Percentiles rank a stretch among this genome's conserved stretches.
phyloP scores from a whole-genome alignment of 495 filamentous ascomycete genomes.

The Lentithecium fluviatile region DNA sequence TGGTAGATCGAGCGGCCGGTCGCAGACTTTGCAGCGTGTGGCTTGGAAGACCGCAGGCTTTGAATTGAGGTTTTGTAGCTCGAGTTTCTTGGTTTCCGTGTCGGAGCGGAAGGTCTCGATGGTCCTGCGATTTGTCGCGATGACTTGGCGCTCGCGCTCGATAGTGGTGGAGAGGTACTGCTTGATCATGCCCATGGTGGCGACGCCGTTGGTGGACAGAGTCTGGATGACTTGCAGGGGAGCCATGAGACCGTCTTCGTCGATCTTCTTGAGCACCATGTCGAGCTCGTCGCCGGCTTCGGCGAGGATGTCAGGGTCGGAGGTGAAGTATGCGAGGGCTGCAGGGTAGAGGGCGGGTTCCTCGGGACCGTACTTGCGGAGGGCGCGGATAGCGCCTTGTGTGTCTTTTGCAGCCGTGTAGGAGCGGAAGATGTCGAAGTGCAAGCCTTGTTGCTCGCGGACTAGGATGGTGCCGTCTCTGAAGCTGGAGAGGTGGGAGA shows the following conservation, averaged over 20 bases:
- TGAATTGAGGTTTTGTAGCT: constrained; percentile 69
- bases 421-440: constrained; percentile 94
- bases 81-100: constrained; percentile 72
- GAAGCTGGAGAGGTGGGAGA: constrained; percentile 91
- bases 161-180: constrained; percentile 86
- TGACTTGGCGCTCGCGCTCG: constrained; percentile 81
- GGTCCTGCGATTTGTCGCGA: constrained; percentile 77
- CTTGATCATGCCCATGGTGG: constrained; percentile 96
- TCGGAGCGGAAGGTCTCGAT: constrained; percentile 84
- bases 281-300: constrained; percentile 87
- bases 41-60: constrained; percentile 90
- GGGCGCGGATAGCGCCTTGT: constrained; percentile 78
- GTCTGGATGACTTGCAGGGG: constrained; percentile 96
- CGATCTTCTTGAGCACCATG: constrained; percentile 77
- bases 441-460: constrained; percentile 86
- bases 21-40: constrained; percentile 79
- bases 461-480: constrained; percentile 87
- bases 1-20: constrained; percentile 72
- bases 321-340: constrained; percentile 90
- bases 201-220: constrained; percentile 76
- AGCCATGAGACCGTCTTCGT: constrained; percentile 88
- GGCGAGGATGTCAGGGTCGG: constrained; percentile 72
- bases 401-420: constrained; percentile 95
- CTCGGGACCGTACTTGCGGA: constrained; percentile 85
- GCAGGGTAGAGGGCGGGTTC: constrained; percentile 93